Percentiles rank a stretch among this genome's conserved stretches.
These are phyloP conservation scores for Giardia muris DNA, from an alignment of 208 protist species.

Conservation along the genomic window DNA sequence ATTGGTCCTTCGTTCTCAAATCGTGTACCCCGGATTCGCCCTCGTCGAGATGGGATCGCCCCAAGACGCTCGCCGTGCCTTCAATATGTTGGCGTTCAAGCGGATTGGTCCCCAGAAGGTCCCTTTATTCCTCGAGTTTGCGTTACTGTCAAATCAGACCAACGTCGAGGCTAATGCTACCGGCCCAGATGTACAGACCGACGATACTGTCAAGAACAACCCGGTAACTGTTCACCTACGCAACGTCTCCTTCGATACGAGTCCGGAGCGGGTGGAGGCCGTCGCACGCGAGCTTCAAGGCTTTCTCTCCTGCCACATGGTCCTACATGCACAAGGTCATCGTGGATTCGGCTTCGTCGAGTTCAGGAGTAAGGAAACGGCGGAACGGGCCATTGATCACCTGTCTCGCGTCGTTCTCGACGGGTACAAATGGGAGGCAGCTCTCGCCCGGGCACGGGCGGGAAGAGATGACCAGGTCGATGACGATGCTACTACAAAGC, in stretches of 20 bases:
- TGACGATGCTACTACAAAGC: conserved; percentile 16
- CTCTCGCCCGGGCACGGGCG: neutral
- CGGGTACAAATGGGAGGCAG: neutral
- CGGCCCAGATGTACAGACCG: neutral
- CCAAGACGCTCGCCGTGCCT: conserved; percentile 8
- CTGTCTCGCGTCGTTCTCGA: neutral
- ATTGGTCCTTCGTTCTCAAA: neutral
- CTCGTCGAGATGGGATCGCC: conserved; percentile 2
- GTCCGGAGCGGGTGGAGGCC: neutral
- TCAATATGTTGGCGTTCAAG: conserved; percentile 15
- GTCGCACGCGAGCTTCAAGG: neutral
- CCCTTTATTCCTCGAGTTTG: conserved; percentile 31
- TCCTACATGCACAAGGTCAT: neutral
- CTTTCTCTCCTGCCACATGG: neutral
- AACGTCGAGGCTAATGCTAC: neutral
- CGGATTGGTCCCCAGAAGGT: neutral
- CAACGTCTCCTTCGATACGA: neutral
- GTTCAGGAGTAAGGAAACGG: neutral
- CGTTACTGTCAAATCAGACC: neutral
- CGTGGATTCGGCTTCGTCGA: conserved; percentile 7
- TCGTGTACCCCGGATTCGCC: neutral
- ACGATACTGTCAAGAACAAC: conserved; percentile 15
- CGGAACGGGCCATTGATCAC: neutral
- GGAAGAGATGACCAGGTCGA: neutral
- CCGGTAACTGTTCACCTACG: conserved; percentile 6